Base-by-base conservation (phyloP, 2,329 filamentous ascomycete genomes). In the Ceratocystiopsis minuta region DNA sequence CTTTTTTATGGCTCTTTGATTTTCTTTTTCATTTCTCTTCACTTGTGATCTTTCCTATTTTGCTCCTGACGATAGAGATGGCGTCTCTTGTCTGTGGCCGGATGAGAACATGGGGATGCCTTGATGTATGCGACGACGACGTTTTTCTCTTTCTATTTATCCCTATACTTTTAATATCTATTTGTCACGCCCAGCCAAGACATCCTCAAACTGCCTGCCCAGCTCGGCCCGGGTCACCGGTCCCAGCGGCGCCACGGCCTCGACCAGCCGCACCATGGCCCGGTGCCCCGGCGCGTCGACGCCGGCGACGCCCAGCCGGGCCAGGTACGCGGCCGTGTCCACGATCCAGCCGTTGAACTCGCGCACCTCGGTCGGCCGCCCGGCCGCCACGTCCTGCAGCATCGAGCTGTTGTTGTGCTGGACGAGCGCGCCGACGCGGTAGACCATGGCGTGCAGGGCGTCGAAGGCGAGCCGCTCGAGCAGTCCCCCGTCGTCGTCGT, bases 331-430 rank as follows among this genome's bases (percentile, higher is more conserved):
- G 1, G 52, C 54, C 37, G 46, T 55, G 18, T 55, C 52, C 15
- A 55, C 43, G 15, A 50, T 7, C 49, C 49, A 50, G 12, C 73
- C 73, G 51, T 76, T 77, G 49, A 78, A 68, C 48, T 74, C 70
- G 39, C 60, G 53, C 36, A 77, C 63, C 53, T 76, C 72, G 6
- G 72, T 75, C 43, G 53, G 50, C 51, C 65, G 66, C 15, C 67
- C 66, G 7, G 65, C 63, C 31, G 52, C 55, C 13, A 70, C 62
- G 50, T 78, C 72, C 55, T 78, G 73, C 6, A 75, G 60, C 73
- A 78, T 78, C 5, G 70, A 75, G 53, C 71, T 75, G 11, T 58
- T 67, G 52, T 78, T 78, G 31, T 65, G 58, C 15, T 53, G 55
- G 6, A 72, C 70, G 45, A 63, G 62, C n/a, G 56, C 45, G 2